These are phyloP conservation scores for Halophytophthora polymorphica DNA, from an alignment of 352 stramenopile genomes.

Conservation along the genomic window DNA sequence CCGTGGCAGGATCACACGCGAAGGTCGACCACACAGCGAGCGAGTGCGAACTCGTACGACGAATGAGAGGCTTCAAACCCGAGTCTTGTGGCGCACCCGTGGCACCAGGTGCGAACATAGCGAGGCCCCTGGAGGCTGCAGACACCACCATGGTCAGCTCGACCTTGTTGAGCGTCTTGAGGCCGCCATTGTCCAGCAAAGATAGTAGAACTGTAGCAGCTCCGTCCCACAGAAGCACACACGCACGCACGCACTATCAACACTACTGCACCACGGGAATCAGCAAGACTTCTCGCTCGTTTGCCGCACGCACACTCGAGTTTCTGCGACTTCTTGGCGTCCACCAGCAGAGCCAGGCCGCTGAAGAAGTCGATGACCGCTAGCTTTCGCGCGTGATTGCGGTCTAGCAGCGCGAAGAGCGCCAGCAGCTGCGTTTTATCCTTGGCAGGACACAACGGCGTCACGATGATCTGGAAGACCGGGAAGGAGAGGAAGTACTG, in stretches of 20 bases:
- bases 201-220: constrained; percentile 43
- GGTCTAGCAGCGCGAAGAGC: constrained; percentile 42
- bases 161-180: constrained; percentile 56
- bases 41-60: constrained; percentile 26
- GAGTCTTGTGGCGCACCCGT: constrained; percentile 22
- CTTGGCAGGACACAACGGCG: constrained; percentile 22
- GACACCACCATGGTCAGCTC: constrained; percentile 59
- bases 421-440: constrained; percentile 44
- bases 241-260: not conserved
- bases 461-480: constrained; percentile 45
- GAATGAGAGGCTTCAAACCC: constrained; percentile 38
- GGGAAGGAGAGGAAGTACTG: constrained; percentile 58
- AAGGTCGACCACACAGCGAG: not conserved
- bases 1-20: not conserved
- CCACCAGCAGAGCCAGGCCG: constrained; percentile 48
- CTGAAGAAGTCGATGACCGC: constrained; percentile 60
- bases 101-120: constrained; percentile 47
- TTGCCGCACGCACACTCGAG: constrained; percentile 45
- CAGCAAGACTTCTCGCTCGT: not conserved
- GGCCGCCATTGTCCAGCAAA: constrained; percentile 56
- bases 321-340: constrained; percentile 63
- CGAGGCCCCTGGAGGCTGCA: constrained; percentile 40
- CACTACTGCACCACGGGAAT: not conserved
- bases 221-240: not conserved
- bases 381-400: constrained; percentile 21